Base-by-base conservation (phyloP, 2,329 filamentous ascomycete species). In the Fusarium dlaminii region DNA sequence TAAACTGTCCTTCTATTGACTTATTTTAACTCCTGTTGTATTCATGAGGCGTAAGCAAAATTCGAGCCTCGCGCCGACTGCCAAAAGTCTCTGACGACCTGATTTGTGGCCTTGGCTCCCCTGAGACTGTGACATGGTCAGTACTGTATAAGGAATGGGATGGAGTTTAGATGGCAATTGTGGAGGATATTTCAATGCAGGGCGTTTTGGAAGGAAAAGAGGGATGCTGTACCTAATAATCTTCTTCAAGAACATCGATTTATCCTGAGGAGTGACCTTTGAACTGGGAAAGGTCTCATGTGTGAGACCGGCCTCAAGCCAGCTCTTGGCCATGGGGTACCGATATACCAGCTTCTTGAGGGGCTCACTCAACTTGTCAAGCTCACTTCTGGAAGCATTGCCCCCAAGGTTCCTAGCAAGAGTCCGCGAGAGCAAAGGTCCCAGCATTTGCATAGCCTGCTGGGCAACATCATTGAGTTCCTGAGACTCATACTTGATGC, bases 1-100 rank as follows among this genome's bases (percentile, higher is more conserved):
- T 39, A 54, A 30, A 8, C 13, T 37, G 24, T 43, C 36, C 27
- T 30, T 64, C 64, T 68, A 59, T 39, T 29, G 20, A 59, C 20
- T 30, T 29, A 20, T 55, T 37, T 18, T 30, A 43, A 63, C 36
- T 52, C 63, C 56, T 58, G 6, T 49, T 48, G 24, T 36, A 6
- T 58, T 78, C 75, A 91, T 49, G 89, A 90, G 55, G 84, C 87
- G 81, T 91, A 92, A 14, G 89, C 84, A 80, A 91, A 92, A 75
- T 84, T 90, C 2, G 87, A 86, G 12, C 89, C 89, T 69, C 92
- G 86, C 70, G 91, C 91, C 5, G 87, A 86, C n/a, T 93, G 82
- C 90, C 92, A 95, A 78, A 94, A 94, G 36, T 93, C 91, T 66
- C 89, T 88, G 7, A 94, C 89, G 2, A 93, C 86, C 62, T 90